Percentiles rank a stretch among this genome's conserved stretches.
phyloP scores from a whole-genome alignment of 495 filamentous ascomycete genomes.

The Cercophora sp. region DNA sequence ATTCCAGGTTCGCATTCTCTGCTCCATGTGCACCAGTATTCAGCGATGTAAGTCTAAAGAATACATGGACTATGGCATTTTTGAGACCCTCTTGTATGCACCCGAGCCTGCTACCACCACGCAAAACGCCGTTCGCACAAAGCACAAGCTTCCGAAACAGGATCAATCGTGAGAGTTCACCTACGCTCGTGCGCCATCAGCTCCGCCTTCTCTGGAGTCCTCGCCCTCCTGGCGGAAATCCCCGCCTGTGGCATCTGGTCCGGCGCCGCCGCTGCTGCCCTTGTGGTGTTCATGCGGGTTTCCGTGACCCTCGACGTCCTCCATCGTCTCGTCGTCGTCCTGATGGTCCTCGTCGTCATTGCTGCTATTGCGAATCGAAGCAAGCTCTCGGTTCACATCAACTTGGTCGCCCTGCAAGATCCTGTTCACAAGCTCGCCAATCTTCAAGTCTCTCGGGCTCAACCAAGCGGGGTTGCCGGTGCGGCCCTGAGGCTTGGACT shows the following conservation, averaged over 20 bases:
- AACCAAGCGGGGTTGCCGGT: conserved; percentile 71
- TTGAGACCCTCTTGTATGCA: conserved; percentile 12
- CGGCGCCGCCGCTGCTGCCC: conserved; percentile 71
- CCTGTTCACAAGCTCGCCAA: conserved; percentile 78
- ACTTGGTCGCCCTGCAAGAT: conserved; percentile 88
- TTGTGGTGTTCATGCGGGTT: conserved; percentile 53
- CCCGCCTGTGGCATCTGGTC: conserved; percentile 79
- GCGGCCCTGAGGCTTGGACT: conserved; percentile 76
- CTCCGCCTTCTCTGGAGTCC: conserved; percentile 82
- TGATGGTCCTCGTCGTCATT: conserved; percentile 61
- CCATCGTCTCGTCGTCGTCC: conserved; percentile 75
- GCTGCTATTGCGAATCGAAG: conserved; percentile 54
- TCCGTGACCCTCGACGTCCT: conserved; percentile 70
- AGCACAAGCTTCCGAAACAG: background rate
- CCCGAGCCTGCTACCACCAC: background rate
- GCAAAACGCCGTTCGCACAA: background rate
- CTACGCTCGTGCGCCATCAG: conserved; percentile 98
- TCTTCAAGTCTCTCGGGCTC: conserved; percentile 72
- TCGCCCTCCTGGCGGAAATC: conserved; percentile 88
- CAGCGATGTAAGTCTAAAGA: too few species aligned
- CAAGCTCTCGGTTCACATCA: conserved; percentile 73
- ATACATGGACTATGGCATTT: conserved; percentile 34
- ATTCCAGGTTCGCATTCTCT: conserved; percentile 19
- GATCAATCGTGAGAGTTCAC: conserved; percentile 52
- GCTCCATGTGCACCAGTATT: too few species aligned